Evolutionary conservation across 208 protist genomes (phyloP).

Genomic region (Trypanosoma mega): DNA sequence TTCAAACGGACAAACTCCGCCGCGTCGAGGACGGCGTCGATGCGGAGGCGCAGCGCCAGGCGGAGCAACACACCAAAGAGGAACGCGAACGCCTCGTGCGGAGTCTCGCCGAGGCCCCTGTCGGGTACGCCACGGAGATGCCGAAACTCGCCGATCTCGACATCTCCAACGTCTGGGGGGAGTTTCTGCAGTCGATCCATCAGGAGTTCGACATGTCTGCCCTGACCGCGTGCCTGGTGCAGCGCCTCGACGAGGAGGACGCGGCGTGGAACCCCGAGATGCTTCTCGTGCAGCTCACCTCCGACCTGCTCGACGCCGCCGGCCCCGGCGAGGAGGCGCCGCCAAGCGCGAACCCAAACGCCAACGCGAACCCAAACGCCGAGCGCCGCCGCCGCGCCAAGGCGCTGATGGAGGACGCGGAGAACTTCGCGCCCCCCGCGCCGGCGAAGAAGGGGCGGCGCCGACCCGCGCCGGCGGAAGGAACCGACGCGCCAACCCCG

Average conservation of each 20-base stretch:
- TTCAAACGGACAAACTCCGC: slow-evolving; percentile 31
- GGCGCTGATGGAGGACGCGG: slow-evolving; percentile 13
- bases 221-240: slow-evolving; percentile 73
- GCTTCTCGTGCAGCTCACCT: slow-evolving; percentile 88
- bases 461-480: background rate
- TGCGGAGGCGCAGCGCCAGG: slow-evolving; percentile 29
- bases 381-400: slow-evolving; percentile 20
- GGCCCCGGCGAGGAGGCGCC: slow-evolving; percentile 28
- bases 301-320: slow-evolving; percentile 75
- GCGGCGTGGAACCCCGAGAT: slow-evolving; percentile 86
- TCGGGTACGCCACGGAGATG: slow-evolving; percentile 65
- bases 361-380: background rate
- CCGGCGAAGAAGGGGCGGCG: slow-evolving; percentile 4
- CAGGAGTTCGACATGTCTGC: slow-evolving; percentile 81
- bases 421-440: slow-evolving; percentile 9
- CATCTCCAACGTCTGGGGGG: slow-evolving; percentile 64
- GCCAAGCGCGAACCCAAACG: background rate
- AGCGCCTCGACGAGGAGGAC: slow-evolving; percentile 82
- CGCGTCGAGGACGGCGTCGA: slow-evolving; percentile 53
- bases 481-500: background rate
- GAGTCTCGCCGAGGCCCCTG: slow-evolving; percentile 63
- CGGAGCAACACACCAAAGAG: slow-evolving; percentile 26
- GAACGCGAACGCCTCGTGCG: slow-evolving; percentile 54
- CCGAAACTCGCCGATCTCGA: slow-evolving; percentile 76
- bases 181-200: slow-evolving; percentile 61